Conservation (phyloP, 2,329 filamentous ascomycete genomes). For the Calonectria hawksworthii region DNA sequence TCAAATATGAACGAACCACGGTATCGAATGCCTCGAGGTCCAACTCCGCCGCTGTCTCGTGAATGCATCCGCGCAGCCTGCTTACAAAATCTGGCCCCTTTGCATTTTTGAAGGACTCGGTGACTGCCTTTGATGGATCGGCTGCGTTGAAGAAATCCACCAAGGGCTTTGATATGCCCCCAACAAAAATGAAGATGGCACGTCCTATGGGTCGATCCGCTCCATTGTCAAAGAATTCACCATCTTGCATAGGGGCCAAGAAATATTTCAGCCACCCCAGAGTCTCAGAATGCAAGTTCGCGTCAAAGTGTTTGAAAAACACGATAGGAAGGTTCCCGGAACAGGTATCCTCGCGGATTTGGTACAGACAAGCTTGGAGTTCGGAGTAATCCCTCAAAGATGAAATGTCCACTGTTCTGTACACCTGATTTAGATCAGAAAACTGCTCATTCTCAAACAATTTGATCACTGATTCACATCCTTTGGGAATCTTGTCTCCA, state of each 20-base stretch:
- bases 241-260: neutral
- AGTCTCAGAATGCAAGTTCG: neutral
- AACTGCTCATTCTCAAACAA: neutral
- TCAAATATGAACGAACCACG: neutral
- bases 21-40: neutral
- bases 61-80: neutral
- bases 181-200: neutral
- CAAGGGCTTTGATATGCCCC: neutral
- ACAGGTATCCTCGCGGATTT: neutral
- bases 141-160: neutral
- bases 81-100: neutral
- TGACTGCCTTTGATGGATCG: neutral
- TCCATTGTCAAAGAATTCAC: neutral
- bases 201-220: neutral
- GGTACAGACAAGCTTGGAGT: neutral
- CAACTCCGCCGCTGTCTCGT: no score
- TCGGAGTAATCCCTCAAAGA: neutral
- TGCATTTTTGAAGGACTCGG: neutral
- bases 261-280: neutral
- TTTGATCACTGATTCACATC: neutral
- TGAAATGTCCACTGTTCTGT: neutral
- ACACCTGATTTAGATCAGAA: neutral
- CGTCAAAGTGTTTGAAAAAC: neutral
- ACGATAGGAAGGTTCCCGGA: neutral
- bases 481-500: neutral